Base-by-base conservation (phyloP, 495 filamentous ascomycete genomes). In the Tetracladium marchalianum region DNA sequence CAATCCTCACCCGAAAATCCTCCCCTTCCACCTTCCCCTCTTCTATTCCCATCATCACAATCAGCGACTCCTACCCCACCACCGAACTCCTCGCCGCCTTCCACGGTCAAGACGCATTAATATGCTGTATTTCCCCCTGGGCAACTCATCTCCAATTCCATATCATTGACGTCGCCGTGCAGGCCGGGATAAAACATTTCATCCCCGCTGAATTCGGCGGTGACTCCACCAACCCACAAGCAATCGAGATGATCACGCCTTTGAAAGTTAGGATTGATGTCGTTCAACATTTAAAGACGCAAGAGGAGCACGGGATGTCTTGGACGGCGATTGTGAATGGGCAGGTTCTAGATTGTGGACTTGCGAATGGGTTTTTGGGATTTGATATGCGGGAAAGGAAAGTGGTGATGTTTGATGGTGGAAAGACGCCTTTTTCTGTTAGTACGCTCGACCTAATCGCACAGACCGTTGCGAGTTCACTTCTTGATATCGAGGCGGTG, bases 191-290 rank as follows among this genome's bases (percentile, higher is more conserved):
- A 0, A 63, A 69, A 55, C 70, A 78, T 19, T 77, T 80, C 49
- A 65, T 86, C 31, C 81, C 80, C 0, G 74, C 72, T 13, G 85
- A 75, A 46, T 82, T 69, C 47, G 78, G 77, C 13, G 81, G 78
- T 11, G 59, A 77, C 41, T 60, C 59, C 38, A 17, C 35, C 24
- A 58, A 73, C 39, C 51, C 59, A 8, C 55, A 65, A 11, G 47
- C 51, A 4, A 17, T 51, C 3, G 35, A 53, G 7, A 50, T 63
- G 33, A 10, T 72, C 0, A 63, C 68, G 11, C 47, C 74, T 39
- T 70, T 67, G 51, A 56, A 43, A 4, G 47, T 49, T 33, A 80
- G 78, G 54, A 40, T 69, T 22, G 53, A 54, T 0, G 42, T 68
- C 1, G 43, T 65, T 34, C 51, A 73, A 2, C 57, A 65, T 22